These are phyloP conservation scores for Aspergillus tanneri DNA, from an alignment of 2,329 filamentous ascomycete species.

Conservation along the genomic window DNA sequence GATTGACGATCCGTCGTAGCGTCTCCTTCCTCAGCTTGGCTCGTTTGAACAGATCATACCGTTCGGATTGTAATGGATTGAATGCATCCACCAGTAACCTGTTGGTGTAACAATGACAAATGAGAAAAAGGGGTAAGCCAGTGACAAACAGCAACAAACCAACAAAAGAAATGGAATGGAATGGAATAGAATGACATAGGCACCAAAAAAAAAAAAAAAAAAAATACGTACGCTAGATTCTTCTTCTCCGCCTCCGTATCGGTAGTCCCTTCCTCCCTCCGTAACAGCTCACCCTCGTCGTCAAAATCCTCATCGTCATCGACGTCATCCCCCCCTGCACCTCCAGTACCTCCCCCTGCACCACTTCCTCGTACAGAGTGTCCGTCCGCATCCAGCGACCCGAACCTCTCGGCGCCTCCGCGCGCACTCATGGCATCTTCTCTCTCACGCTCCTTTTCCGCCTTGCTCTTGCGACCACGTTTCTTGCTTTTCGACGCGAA, in stretches of 20 bases:
- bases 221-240: constrained; percentile 46
- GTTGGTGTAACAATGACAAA: constrained; percentile 11
- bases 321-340: constrained; percentile 49
- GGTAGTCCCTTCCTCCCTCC: constrained; percentile 45
- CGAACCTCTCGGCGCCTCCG: constrained; percentile 28
- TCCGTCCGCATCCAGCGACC: constrained; percentile 35
- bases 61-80: constrained; percentile 47
- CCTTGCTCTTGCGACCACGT: constrained; percentile 40
- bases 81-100: constrained; percentile 50
- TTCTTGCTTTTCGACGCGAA: constrained; percentile 36
- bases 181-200: no score
- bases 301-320: constrained; percentile 53
- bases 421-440: constrained; percentile 34
- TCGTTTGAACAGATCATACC: constrained; percentile 52
- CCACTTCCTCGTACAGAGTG: constrained; percentile 31
- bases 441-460: constrained; percentile 37
- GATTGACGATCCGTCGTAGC: constrained; percentile 60
- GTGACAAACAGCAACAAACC: background rate
- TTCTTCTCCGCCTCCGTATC: constrained; percentile 55
- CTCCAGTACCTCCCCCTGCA: constrained; percentile 40
- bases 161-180: constrained; percentile 16
- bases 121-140: background rate
- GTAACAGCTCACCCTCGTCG: constrained; percentile 47
- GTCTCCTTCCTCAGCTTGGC: constrained; percentile 52
- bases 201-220: background rate